A percentile compares a stretch with the other conserved stretches of the same genome.
phyloP scores from a whole-genome alignment of 1,284 basidiomycete genomes.

The Cryptococcus jaspeensis region DNA sequence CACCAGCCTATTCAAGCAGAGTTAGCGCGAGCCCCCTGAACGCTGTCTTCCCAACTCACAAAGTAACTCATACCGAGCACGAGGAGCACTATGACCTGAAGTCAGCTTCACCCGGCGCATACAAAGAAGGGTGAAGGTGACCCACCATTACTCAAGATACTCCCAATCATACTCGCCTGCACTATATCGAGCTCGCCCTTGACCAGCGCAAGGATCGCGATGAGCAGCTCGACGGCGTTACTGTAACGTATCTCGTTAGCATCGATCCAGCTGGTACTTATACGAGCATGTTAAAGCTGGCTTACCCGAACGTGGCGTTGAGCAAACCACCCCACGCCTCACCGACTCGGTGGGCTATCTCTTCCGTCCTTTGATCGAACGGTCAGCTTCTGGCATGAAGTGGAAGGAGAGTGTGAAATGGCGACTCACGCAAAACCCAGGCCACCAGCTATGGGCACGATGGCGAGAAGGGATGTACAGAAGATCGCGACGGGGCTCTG shows the following conservation, averaged over 20 bases:
- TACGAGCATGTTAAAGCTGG: slow-evolving; percentile 2
- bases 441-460: slow-evolving; percentile 54
- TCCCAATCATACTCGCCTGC: slow-evolving; percentile 66
- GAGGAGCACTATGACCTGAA: slow-evolving; percentile 56
- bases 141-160: slow-evolving; percentile 60
- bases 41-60: slow-evolving; percentile 6
- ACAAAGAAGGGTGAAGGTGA: not conserved
- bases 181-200: slow-evolving; percentile 80
- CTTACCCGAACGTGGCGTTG: slow-evolving; percentile 52
- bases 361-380: slow-evolving; percentile 45
- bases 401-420: no score
- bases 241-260: slow-evolving; percentile 18
- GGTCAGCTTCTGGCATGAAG: not conserved
- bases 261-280: slow-evolving; percentile 10
- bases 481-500: slow-evolving; percentile 64
- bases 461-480: slow-evolving; percentile 62
- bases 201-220: slow-evolving; percentile 72
- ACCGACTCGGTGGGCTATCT: slow-evolving; percentile 53
- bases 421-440: slow-evolving; percentile 49
- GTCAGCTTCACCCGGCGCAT: not conserved
- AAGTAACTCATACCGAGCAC: slow-evolving; percentile 72
- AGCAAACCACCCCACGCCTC: slow-evolving; percentile 53
- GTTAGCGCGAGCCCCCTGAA: not conserved
- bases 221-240: slow-evolving; percentile 56
- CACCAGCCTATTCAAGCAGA: slow-evolving; percentile 41